These are phyloP conservation scores for Pinus taeda DNA, from an alignment of 75 land plant genomes.

Conservation along the genomic window DNA sequence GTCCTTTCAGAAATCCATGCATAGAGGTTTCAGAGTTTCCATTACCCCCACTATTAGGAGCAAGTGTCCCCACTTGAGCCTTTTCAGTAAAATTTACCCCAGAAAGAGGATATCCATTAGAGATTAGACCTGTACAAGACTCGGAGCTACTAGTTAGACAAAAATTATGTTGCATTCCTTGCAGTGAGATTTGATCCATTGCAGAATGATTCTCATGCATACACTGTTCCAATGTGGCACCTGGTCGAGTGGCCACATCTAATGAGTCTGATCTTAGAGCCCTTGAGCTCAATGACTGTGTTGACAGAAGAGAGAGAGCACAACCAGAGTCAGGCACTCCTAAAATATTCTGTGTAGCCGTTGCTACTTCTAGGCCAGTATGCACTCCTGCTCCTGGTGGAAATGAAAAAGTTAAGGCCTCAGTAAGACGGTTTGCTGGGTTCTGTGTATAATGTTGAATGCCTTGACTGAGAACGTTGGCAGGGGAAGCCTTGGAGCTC, in stretches of 20 bases:
- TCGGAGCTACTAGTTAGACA: too few relatives aligned
- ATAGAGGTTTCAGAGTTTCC: constrained; percentile 7
- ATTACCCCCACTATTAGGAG: neutral
- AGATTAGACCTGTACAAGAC: too few relatives aligned
- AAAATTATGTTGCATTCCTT: constrained; percentile 6
- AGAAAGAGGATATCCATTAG: neutral
- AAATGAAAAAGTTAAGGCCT: constrained; percentile 20
- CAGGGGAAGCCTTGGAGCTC: constrained; percentile 15
- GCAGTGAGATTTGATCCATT: neutral
- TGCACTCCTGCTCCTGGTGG: constrained; percentile 20
- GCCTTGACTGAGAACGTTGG: constrained; percentile 27
- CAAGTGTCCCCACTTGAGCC: neutral
- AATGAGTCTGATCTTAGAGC: constrained; percentile 15
- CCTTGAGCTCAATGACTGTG: constrained; percentile 39
- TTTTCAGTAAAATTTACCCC: neutral
- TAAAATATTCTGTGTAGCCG: constrained; percentile 13
- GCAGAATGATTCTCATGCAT: constrained; percentile 6
- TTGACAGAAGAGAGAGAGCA: constrained; percentile 96
- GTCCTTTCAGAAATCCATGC: neutral
- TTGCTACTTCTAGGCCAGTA: constrained; percentile 36
- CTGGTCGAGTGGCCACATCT: constrained; percentile 17
- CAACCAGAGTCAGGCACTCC: constrained; percentile 39
- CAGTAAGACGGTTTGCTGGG: constrained; percentile 8
- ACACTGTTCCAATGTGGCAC: constrained; percentile 25
- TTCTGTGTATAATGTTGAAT: constrained; percentile 11